Evolutionary conservation across 2,329 filamentous ascomycete genomes (phyloP).

Genomic region (Claviceps sp.): DNA sequence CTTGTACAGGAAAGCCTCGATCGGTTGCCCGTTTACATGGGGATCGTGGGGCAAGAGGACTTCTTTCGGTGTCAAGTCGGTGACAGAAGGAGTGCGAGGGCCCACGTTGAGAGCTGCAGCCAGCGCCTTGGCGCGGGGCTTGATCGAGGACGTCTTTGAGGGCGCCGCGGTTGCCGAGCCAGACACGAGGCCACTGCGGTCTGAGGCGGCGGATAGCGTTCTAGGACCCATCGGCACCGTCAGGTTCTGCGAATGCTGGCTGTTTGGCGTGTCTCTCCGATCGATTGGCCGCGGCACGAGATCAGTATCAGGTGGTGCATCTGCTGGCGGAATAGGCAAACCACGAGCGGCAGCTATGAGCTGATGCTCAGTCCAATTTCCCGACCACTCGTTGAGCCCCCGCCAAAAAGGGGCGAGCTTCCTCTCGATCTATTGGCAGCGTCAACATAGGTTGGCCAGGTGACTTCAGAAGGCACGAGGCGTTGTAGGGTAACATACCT

Average conservation of each 20-base stretch:
- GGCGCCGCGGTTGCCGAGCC: constrained; percentile 32
- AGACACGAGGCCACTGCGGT: constrained; percentile 47
- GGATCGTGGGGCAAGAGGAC: constrained; percentile 68
- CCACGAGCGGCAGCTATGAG: constrained; percentile 83
- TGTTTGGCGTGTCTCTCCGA: constrained; percentile 32
- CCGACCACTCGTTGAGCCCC: constrained; percentile 76
- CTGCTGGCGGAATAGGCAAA: constrained; percentile 68
- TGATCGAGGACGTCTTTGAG: constrained; percentile 48
- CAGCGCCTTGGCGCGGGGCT: constrained; percentile 77
- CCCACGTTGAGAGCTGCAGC: constrained; percentile 63
- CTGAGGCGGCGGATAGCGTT: constrained; percentile 67
- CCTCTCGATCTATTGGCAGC: constrained; percentile 61
- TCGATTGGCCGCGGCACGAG: constrained; percentile 34
- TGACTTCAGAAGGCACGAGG: neutral
- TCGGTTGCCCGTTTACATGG: constrained; percentile 83
- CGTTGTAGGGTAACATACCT: constrained; percentile 41
- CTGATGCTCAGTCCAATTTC: constrained; percentile 88
- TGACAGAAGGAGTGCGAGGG: constrained; percentile 59
- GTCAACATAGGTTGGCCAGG: neutral
- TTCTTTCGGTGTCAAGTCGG: constrained; percentile 65
- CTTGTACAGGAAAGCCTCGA: constrained; percentile 91
- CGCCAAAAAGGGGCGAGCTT: constrained; percentile 91
- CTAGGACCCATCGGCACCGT: constrained; percentile 68
- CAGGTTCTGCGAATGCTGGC: constrained; percentile 51
- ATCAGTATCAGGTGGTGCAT: constrained; percentile 64